These are phyloP conservation scores for Epichloe gansuensis DNA, from an alignment of 2,329 filamentous ascomycete species.

Conservation along the genomic window DNA sequence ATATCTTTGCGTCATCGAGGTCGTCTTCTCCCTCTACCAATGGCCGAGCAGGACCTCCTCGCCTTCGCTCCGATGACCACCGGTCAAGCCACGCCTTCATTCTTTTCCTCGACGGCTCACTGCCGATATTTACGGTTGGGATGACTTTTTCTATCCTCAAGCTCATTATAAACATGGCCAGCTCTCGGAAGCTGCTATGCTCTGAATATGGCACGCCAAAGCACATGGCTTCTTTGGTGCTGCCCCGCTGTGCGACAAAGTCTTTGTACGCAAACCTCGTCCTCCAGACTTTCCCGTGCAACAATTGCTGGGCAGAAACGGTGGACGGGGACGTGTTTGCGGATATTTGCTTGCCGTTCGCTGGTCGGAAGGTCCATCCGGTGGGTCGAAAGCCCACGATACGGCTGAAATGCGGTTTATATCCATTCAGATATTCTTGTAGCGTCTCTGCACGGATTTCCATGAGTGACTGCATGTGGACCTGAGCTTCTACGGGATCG, in stretches of 20 bases:
- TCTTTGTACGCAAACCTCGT: constrained; percentile 59
- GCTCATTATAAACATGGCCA: constrained; percentile 85
- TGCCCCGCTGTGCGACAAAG: constrained; percentile 74
- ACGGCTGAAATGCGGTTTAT: constrained; percentile 70
- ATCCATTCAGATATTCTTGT: constrained; percentile 71
- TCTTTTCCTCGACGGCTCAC: constrained; percentile 39
- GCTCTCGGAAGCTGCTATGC: constrained; percentile 86
- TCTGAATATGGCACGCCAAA: constrained; percentile 94
- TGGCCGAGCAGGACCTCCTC: constrained; percentile 38
- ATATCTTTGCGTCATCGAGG: constrained; percentile 13
- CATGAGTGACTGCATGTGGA: constrained; percentile 95
- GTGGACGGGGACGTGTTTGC: constrained; percentile 36
- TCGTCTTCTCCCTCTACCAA: constrained; percentile 27
- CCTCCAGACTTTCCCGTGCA: constrained; percentile 57
- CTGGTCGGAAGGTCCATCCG: constrained; percentile 84
- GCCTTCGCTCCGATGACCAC: constrained; percentile 46
- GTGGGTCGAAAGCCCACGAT: constrained; percentile 86
- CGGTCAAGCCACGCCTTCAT: constrained; percentile 55
- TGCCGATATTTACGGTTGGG: constrained; percentile 77
- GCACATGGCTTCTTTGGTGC: constrained; percentile 68
- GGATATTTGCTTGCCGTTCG: constrained; percentile 40
- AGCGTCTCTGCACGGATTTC: constrained; percentile 87
- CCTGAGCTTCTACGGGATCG: constrained; percentile 73
- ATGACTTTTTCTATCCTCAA: constrained; percentile 80
- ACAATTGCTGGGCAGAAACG: constrained; percentile 35